phyloP scores from a whole-genome alignment of 1,284 basidiomycete species.

The Tilletia caries region DNA sequence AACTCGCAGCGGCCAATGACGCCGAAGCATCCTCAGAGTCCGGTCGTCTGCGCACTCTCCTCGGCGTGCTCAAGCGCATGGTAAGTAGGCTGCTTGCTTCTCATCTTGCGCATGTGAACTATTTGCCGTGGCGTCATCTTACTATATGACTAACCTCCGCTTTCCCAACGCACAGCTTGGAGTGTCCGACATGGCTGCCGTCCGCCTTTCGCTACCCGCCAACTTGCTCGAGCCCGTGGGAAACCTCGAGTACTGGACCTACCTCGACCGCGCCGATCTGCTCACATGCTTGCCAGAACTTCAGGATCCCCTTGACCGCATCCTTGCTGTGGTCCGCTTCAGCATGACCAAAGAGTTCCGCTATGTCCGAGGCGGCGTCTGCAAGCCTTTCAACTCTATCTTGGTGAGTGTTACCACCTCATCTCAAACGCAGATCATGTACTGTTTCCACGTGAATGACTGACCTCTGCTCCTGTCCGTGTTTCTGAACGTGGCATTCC shows the following conservation, averaged over 20 bases:
- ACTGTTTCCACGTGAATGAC: no score
- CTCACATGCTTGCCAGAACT: conserved; percentile 83
- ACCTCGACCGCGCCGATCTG: conserved; percentile 85
- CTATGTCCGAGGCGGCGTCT: conserved; percentile 77
- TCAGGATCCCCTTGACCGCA: conserved; percentile 81
- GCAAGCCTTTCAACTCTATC: conserved; percentile 74
- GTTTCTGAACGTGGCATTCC: background rate
- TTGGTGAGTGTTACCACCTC: conserved; percentile 27
- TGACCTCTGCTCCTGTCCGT: background rate
- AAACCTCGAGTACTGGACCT: conserved; percentile 61
- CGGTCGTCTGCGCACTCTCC: conserved; percentile 47
- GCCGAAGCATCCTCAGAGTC: conserved; percentile 40
- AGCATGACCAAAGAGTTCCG: conserved; percentile 88
- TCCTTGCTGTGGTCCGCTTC: conserved; percentile 85
- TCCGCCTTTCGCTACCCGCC: conserved; percentile 49
- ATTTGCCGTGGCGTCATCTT: background rate
- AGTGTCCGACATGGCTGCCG: conserved; percentile 50
- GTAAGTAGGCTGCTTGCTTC: conserved; percentile 2
- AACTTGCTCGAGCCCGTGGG: conserved; percentile 48
- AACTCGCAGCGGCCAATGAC: conserved; percentile 38
- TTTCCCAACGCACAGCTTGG: conserved; percentile 24
- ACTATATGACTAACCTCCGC: background rate
- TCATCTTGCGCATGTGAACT: background rate
- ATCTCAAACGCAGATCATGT: background rate
- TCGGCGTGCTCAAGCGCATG: conserved; percentile 48